These are phyloP conservation scores for Polytrichum commune DNA, from an alignment of 225 moss, liverwort and hornwort species.

Conservation along the genomic window DNA sequence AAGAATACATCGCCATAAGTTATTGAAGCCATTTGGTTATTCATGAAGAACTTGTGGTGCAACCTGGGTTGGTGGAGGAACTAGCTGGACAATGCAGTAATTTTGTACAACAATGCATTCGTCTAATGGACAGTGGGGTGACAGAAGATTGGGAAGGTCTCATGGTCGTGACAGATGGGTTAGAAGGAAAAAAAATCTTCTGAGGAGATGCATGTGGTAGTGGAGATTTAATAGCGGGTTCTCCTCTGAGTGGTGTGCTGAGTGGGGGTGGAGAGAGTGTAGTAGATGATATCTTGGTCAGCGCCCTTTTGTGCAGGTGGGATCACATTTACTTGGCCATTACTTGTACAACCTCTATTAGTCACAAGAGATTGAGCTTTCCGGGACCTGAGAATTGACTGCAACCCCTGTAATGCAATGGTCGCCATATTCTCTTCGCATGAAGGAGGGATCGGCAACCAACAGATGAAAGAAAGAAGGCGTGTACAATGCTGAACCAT, in stretches of 20 bases:
- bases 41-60: constrained; percentile 16
- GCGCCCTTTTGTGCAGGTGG: neutral
- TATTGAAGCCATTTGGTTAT: constrained; percentile 9
- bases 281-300: neutral
- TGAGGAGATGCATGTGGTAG: constrained; percentile 5
- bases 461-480: constrained; percentile 27
- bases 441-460: constrained; percentile 8
- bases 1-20: constrained; percentile 9
- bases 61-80: constrained; percentile 6
- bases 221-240: neutral
- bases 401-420: constrained; percentile 7
- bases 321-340: neutral
- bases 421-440: constrained; percentile 3
- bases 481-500: constrained; percentile 43
- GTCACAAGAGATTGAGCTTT: constrained; percentile 20
- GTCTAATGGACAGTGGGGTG: neutral
- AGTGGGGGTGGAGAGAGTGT: neutral
- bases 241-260: neutral
- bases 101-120: constrained; percentile 30
- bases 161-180: constrained; percentile 24
- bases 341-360: constrained; percentile 12
- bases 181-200: constrained; percentile 8
- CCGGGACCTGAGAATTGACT: constrained; percentile 16
- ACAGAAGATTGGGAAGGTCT: neutral
- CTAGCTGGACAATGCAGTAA: neutral